These are phyloP conservation scores for Quercus lobata DNA, from an alignment of 331 rosid genomes.

Conservation along the genomic window DNA sequence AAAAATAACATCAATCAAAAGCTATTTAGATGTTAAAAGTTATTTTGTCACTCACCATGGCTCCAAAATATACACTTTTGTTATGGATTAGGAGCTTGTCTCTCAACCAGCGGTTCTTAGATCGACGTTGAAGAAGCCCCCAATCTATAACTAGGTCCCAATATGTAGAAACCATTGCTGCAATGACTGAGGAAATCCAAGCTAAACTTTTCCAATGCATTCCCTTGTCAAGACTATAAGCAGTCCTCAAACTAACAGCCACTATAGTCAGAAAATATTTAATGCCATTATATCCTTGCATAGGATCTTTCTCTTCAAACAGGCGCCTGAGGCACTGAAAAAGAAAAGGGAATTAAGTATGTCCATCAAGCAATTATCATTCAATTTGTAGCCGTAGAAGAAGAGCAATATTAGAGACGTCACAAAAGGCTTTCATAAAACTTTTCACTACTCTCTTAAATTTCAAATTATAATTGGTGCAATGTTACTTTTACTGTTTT, in stretches of 20 bases:
- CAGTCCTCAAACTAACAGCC: slow-evolving; percentile 59
- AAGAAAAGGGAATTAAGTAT: background rate
- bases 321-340: slow-evolving; percentile 57
- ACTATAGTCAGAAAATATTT: slow-evolving; percentile 59
- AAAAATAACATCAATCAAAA: too few species aligned
- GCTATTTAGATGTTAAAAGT: background rate
- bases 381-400: background rate
- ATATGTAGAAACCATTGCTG: slow-evolving; percentile 48
- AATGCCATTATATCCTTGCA: slow-evolving; percentile 16
- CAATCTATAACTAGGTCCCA: slow-evolving; percentile 73
- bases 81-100: slow-evolving; percentile 59
- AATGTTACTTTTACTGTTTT: too few species aligned
- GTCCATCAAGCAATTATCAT: background rate
- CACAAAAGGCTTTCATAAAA: too few species aligned
- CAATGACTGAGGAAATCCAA: slow-evolving; percentile 36
- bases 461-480: too few species aligned
- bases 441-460: too few species aligned
- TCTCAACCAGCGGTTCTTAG: slow-evolving; percentile 65
- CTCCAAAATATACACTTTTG: slow-evolving; percentile 48
- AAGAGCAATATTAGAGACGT: too few species aligned
- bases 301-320: slow-evolving; percentile 56
- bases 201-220: slow-evolving; percentile 42
- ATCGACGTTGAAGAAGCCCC: slow-evolving; percentile 62
- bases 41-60: slow-evolving; percentile 44
- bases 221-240: slow-evolving; percentile 28